A percentile compares a stretch with the other conserved stretches of the same genome.
Conservation (phyloP, 352 stramenopile genomes). For the Phytophthora tentaculata region DNA sequence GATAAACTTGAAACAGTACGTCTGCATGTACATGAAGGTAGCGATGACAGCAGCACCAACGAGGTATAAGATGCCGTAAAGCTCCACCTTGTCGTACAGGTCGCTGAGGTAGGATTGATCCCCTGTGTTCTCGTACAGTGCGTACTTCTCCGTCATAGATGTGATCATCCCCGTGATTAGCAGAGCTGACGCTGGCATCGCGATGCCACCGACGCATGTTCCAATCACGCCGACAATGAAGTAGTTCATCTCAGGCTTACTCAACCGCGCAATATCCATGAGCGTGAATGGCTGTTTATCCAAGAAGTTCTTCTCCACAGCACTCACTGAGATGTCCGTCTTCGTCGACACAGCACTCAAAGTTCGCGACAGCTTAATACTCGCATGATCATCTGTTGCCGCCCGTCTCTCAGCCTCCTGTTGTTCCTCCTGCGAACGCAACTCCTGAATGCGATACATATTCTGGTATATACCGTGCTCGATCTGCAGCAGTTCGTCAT, state of each 20-base stretch:
- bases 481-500: conserved; percentile 44
- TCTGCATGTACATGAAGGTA: conserved; percentile 44
- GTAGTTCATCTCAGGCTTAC: conserved; percentile 17
- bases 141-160: conserved; percentile 56
- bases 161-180: conserved; percentile 53
- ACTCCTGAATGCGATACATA: conserved; percentile 38
- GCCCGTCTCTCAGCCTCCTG: conserved; percentile 13
- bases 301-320: conserved; percentile 29
- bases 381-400: conserved; percentile 16
- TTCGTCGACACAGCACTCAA: conserved; percentile 18
- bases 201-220: conserved; percentile 34
- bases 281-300: conserved; percentile 24
- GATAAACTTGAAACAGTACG: conserved; percentile 59
- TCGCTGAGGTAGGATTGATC: conserved; percentile 32
- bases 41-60: conserved; percentile 38
- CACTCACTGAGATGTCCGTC: conserved; percentile 27
- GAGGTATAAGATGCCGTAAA: conserved; percentile 37
- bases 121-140: conserved; percentile 30
- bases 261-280: conserved; percentile 12
- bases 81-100: conserved; percentile 46
- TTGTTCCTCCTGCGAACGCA: conserved; percentile 2
- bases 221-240: conserved; percentile 28
- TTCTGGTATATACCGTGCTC: conserved; percentile 26
- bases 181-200: conserved; percentile 44
- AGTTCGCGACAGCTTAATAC: conserved; percentile 16